A percentile compares a stretch with the other conserved stretches of the same genome.
These are phyloP conservation scores for Diatrype stigma DNA, from an alignment of 2,329 filamentous ascomycete species.

Conservation along the genomic window DNA sequence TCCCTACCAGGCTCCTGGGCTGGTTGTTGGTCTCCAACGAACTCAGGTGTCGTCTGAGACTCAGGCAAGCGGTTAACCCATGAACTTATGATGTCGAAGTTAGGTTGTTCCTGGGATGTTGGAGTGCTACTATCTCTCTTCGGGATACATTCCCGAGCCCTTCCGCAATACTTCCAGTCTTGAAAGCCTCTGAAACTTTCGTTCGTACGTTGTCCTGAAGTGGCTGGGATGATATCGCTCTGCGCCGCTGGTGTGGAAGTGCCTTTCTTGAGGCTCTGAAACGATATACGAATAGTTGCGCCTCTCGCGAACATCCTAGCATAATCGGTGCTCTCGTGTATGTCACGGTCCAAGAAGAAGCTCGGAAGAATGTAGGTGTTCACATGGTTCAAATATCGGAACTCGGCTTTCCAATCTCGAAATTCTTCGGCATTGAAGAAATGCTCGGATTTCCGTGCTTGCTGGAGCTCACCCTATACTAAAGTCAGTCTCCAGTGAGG, in stretches of 20 bases:
- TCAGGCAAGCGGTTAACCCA: background rate
- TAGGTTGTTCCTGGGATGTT: background rate
- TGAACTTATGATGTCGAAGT: background rate
- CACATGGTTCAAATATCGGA: conserved; percentile 14
- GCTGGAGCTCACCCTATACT: conserved; percentile 1
- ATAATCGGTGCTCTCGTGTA: conserved; percentile 5
- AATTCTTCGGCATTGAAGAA: conserved; percentile 18
- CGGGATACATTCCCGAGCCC: conserved; percentile 1
- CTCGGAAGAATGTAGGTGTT: conserved; percentile 5
- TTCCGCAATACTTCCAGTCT: background rate
- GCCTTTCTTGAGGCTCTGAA: background rate
- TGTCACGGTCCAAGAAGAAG: conserved; percentile 18
- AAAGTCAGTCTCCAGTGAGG: background rate
- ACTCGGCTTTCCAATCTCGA: conserved; percentile 7
- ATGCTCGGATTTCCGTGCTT: conserved; percentile 4
- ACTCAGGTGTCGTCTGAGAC: background rate
- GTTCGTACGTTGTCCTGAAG: background rate
- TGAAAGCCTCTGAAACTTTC: conserved; percentile 6
- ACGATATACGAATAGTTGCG: conserved; percentile 7
- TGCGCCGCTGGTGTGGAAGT: background rate
- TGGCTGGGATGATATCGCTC: background rate
- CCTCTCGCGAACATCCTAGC: conserved; percentile 12
- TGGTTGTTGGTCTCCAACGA: background rate
- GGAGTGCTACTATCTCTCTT: background rate
- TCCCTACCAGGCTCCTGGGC: background rate